These are phyloP conservation scores for Cucumis melo DNA, from an alignment of 306 rosid genomes.

Conservation along the genomic window DNA sequence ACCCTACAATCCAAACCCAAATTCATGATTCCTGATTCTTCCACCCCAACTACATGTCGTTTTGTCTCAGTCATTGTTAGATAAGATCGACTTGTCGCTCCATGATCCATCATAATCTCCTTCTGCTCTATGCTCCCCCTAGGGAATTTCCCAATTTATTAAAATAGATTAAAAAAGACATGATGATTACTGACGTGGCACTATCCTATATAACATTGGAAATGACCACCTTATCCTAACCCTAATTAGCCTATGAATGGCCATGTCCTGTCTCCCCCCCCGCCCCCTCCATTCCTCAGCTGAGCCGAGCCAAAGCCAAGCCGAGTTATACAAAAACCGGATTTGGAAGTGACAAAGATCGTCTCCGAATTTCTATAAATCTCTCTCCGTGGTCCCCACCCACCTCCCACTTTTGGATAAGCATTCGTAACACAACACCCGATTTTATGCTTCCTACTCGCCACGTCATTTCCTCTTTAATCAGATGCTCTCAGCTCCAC, in stretches of 20 bases:
- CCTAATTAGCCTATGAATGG: background rate
- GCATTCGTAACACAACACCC: constrained; percentile 12
- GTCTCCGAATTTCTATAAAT: constrained; percentile 1
- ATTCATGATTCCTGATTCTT: background rate
- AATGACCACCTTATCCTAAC: background rate
- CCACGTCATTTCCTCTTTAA: background rate
- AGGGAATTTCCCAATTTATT: background rate
- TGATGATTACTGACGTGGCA: background rate
- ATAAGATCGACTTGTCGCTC: background rate
- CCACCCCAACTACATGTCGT: background rate
- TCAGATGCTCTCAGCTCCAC: background rate
- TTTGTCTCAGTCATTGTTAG: background rate
- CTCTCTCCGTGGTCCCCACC: constrained; percentile 21
- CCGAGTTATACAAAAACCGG: background rate
- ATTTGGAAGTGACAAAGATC: constrained; percentile 5
- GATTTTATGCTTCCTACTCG: constrained; percentile 15
- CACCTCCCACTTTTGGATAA: constrained; percentile 29
- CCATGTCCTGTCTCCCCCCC: no score
- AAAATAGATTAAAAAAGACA: background rate
- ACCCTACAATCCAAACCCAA: background rate
- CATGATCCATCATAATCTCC: background rate
- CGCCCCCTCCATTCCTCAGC: background rate
- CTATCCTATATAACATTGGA: background rate
- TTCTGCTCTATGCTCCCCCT: no score
- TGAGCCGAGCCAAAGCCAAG: background rate